Evolutionary conservation across 176 grass and related monocot species (phyloP), one percentile per base, ranked within the genome.

Genomic region (Bothriochloa decipiens): DNA sequence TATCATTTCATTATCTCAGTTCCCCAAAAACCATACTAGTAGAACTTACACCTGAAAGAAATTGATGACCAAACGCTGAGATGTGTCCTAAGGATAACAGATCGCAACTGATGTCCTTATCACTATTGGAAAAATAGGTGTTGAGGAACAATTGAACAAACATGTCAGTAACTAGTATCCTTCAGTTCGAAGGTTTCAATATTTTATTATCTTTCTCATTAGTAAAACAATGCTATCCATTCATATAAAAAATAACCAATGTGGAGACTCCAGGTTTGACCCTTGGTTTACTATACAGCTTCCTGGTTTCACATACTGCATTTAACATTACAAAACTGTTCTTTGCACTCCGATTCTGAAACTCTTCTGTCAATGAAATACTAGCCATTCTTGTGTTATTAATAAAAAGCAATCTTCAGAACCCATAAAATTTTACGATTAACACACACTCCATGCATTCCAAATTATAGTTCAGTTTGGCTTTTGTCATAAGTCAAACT

Each of bases 281-380:
- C 58, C 7, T 55, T 55, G 32, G 41, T 8, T 28, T 52, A 62
- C 47, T 1, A 29, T 55, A 58, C 37, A 67, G n/a, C 69, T n/a
- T 58, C 17, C 42, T 62, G 63, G 2, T 86, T 74, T 71, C 42
- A 84, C 45, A 32, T 33, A 22, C 49, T 80, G n/a, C 45, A 39
- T 11, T 66, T 29, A 73, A 12, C 25, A 71, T n/a, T 46, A 36
- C 2, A 9, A 12, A 12, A 49, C 14, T 16, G 6, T 33, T 72
- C 37, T 65, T 46, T 40, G 22, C 36, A 47, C 42, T 47, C 23
- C 3, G 4, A 43, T 28, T 73, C 70, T 73, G 15, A 28, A 72
- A 46, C 12, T 72, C 41, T 72, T 46, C 40, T 46, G 40, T 46
- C 41, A 27, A 72, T 1, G 40, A 27, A 72, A 43, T 43, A 73